These are phyloP conservation scores for Vigna trinervia DNA, from an alignment of 306 rosid genomes.

Conservation along the genomic window DNA sequence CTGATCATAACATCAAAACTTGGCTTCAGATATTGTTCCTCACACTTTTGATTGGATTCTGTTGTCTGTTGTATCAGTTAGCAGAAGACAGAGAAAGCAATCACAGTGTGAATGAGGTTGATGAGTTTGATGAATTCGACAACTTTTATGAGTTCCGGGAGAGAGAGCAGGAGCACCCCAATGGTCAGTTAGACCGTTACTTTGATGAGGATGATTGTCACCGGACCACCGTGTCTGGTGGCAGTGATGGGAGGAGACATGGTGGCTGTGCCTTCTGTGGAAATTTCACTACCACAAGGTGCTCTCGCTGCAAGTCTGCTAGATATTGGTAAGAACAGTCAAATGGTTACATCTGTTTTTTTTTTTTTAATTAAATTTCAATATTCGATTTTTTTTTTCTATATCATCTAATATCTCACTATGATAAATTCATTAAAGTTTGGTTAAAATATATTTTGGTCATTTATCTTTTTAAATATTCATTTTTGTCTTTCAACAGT, in stretches of 20 bases:
- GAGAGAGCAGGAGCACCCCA: not conserved
- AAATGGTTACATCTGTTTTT: not conserved
- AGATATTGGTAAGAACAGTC: conserved; percentile 47
- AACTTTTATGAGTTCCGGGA: not conserved
- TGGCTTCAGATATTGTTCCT: conserved; percentile 3
- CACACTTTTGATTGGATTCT: conserved; percentile 2
- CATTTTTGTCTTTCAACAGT: no score
- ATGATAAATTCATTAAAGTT: not conserved
- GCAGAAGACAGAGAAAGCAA: not conserved
- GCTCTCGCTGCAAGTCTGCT: conserved; percentile 53
- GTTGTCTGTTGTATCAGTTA: not conserved
- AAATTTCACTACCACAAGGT: conserved; percentile 35
- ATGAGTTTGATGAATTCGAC: not conserved
- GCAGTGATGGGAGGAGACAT: not conserved
- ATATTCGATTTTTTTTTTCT: not conserved
- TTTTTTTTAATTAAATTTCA: not conserved
- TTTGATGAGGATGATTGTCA: not conserved
- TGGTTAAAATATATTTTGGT: no score
- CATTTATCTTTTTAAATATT: no score
- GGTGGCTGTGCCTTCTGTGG: conserved; percentile 46
- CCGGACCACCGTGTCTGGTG: not conserved
- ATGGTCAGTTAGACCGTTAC: not conserved
- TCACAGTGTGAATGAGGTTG: conserved; percentile 12
- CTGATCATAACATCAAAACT: not conserved
- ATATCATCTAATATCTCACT: no score